These are phyloP conservation scores for Rhizopogon vinicolor DNA, from an alignment of 768 basidiomycete species.

Conservation along the genomic window DNA sequence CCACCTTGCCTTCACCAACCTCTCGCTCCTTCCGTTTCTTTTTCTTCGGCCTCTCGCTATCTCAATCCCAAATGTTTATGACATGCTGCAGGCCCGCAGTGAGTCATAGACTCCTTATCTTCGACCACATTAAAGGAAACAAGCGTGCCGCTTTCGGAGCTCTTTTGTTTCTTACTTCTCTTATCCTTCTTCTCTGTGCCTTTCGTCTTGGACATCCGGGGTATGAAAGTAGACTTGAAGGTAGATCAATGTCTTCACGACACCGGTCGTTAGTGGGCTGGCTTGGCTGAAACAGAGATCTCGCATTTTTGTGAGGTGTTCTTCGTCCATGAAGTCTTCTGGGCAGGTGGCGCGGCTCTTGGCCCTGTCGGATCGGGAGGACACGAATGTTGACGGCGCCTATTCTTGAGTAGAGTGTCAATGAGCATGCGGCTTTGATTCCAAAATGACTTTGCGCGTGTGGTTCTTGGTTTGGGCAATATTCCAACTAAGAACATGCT, in stretches of 20 bases:
- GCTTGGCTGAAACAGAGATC: slow-evolving; percentile 22
- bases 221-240: slow-evolving; percentile 88
- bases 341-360: slow-evolving; percentile 57
- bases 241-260: slow-evolving; percentile 46
- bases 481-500: too few relatives aligned
- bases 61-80: slow-evolving; percentile 13
- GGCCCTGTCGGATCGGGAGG: slow-evolving; percentile 74
- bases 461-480: too few relatives aligned
- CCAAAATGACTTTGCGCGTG: too few relatives aligned
- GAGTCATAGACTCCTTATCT: slow-evolving; percentile 29
- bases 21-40: too few relatives aligned
- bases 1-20: too few relatives aligned
- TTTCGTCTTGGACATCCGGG: slow-evolving; percentile 36
- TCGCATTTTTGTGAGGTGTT: slow-evolving; percentile 81
- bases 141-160: slow-evolving; percentile 36
- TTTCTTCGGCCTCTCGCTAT: too few relatives aligned
- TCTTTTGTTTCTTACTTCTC: slow-evolving; percentile 42
- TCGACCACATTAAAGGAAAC: slow-evolving; percentile 80
- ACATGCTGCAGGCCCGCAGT: slow-evolving; percentile 26
- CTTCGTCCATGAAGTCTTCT: slow-evolving; percentile 99
- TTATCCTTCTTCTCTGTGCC: slow-evolving; percentile 46
- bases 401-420: slow-evolving; percentile 60
- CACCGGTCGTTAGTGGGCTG: not conserved
- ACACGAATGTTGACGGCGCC: slow-evolving; percentile 89
- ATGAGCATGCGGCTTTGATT: slow-evolving; percentile 23